Evolutionary conservation across 176 grass and related monocot genomes (phyloP).

Genomic region (Aegilops bicornis): DNA sequence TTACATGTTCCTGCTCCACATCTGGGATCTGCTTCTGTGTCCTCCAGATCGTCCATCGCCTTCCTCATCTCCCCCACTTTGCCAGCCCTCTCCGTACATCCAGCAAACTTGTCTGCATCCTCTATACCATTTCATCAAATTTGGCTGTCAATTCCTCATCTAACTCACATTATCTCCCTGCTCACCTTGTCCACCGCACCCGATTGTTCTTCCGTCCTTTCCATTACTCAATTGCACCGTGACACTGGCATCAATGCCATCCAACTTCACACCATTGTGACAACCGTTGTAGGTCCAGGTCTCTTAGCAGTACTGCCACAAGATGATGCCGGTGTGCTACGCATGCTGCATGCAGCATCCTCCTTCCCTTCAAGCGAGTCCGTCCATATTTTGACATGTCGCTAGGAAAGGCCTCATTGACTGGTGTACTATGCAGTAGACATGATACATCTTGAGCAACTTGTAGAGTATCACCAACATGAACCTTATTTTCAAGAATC

Average conservation of each 20-base stretch:
- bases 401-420: neutral
- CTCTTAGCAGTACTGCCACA: neutral
- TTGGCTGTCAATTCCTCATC: neutral
- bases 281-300: neutral
- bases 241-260: neutral
- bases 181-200: neutral
- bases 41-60: conserved; percentile 21
- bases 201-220: neutral
- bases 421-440: neutral
- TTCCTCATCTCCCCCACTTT: conserved; percentile 24
- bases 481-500: conserved; percentile 52
- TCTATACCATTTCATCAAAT: conserved; percentile 8
- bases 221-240: neutral
- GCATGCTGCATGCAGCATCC: neutral
- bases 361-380: neutral
- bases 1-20: conserved; percentile 33
- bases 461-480: conserved; percentile 32
- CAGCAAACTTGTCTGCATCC: neutral
- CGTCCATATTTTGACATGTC: neutral
- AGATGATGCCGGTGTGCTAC: neutral
- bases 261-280: neutral
- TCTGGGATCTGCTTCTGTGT: conserved; percentile 35
- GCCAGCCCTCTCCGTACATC: neutral
- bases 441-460: conserved; percentile 45
- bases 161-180: conserved; percentile 19